phyloP scores from a whole-genome alignment of 1,139 yeast species.

The Diutina sp. region DNA sequence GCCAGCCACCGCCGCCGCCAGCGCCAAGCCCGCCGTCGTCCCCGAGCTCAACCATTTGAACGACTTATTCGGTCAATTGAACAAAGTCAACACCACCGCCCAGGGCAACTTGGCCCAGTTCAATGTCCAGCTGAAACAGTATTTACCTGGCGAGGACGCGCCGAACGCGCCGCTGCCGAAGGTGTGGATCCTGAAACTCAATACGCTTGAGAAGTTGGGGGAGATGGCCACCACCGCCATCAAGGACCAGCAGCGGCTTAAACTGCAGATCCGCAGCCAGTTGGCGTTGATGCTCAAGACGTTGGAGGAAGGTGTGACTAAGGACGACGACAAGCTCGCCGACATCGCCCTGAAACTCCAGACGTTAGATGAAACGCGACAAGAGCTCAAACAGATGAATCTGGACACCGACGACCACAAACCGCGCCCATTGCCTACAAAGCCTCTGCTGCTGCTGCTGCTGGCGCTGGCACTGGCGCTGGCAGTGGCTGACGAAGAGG shows the following conservation, averaged over 20 bases:
- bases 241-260: constrained; percentile 23
- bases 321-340: constrained; percentile 29
- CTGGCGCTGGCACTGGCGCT: constrained; percentile 4
- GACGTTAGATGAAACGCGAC: constrained; percentile 23
- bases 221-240: constrained; percentile 22
- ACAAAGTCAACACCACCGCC: constrained; percentile 16
- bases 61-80: constrained; percentile 18
- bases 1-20: background rate
- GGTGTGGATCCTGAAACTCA: constrained; percentile 32
- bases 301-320: constrained; percentile 27
- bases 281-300: constrained; percentile 28
- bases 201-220: constrained; percentile 30
- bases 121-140: constrained; percentile 28
- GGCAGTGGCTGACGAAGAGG: constrained; percentile 7
- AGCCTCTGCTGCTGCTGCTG: background rate
- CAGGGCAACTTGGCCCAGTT: constrained; percentile 30
- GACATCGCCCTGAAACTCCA: constrained; percentile 5
- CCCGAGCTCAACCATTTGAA: constrained; percentile 28
- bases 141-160: constrained; percentile 22
- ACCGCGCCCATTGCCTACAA: background rate
- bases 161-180: constrained; percentile 41
- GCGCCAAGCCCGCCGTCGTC: constrained; percentile 11
- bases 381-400: constrained; percentile 32
- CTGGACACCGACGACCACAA: constrained; percentile 5
- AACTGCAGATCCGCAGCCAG: constrained; percentile 26